Evolutionary conservation across 75 land plant species (phyloP).

Genomic region (Picea glauca): DNA sequence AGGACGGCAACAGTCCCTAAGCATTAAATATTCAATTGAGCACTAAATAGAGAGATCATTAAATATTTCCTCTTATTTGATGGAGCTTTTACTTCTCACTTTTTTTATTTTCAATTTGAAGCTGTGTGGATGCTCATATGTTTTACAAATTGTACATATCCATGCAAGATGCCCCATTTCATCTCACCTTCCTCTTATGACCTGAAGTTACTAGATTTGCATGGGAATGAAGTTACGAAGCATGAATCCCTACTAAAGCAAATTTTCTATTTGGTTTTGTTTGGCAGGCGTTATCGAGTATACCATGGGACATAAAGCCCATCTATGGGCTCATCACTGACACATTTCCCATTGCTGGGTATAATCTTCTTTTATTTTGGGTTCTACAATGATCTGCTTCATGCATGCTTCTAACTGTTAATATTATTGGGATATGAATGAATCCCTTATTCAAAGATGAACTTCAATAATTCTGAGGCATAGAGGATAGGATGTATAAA

Average conservation of each 20-base stretch:
- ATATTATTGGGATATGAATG: not conserved
- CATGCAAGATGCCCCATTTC: not conserved
- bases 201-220: not conserved
- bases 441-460: not conserved
- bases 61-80: not conserved
- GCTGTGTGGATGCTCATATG: not conserved
- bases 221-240: not conserved
- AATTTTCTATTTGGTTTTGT: constrained; percentile 3
- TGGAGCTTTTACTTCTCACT: not conserved
- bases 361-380: constrained; percentile 9
- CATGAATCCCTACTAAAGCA: not conserved
- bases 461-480: not conserved
- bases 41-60: not conserved
- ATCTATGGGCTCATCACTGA: constrained; percentile 29
- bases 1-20: not conserved
- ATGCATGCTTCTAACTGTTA: not conserved
- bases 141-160: not conserved
- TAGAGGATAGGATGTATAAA: not conserved
- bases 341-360: constrained; percentile 35
- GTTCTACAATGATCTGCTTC: not conserved
- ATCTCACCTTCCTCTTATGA: not conserved
- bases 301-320: constrained; percentile 35
- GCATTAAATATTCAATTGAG: not conserved
- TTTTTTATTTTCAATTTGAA: not conserved
- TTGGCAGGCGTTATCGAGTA: constrained; percentile 14